Evolutionary conservation across 257 asterid species (phyloP).

Genomic region (Vinca minor): DNA sequence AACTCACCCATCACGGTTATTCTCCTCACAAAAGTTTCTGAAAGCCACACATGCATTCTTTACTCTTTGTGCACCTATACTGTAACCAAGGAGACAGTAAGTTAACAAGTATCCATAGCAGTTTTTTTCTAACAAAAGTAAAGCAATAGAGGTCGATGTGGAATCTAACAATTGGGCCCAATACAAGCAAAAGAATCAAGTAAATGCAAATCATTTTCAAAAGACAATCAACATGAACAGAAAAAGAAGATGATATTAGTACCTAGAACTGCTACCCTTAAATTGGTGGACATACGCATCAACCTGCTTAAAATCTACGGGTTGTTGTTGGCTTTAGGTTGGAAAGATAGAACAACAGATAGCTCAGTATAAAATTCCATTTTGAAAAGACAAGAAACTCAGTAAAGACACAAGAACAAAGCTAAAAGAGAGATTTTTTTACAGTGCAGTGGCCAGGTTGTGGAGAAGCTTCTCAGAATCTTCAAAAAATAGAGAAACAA

Average conservation of each 20-base stretch:
- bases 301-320: constrained; percentile 32
- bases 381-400: not conserved
- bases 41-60: constrained; percentile 25
- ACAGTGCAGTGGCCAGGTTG: constrained; percentile 21
- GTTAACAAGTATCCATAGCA: constrained; percentile 2
- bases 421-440: no score
- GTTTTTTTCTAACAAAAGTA: no score
- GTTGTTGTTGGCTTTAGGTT: constrained; percentile 22
- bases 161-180: no score
- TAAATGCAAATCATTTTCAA: no score
- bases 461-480: constrained; percentile 27
- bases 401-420: not conserved
- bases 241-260: not conserved
- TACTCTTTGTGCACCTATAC: constrained; percentile 31
- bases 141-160: no score
- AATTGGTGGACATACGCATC: constrained; percentile 35
- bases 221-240: not conserved
- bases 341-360: no score
- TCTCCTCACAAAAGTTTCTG: constrained; percentile 24
- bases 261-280: constrained; percentile 46
- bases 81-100: constrained; percentile 12
- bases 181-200: no score
- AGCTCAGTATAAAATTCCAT: no score
- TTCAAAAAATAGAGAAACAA: constrained; percentile 28
- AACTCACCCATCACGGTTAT: constrained; percentile 31